Conservation (phyloP, 768 basidiomycete genomes). For the Postia placenta region DNA sequence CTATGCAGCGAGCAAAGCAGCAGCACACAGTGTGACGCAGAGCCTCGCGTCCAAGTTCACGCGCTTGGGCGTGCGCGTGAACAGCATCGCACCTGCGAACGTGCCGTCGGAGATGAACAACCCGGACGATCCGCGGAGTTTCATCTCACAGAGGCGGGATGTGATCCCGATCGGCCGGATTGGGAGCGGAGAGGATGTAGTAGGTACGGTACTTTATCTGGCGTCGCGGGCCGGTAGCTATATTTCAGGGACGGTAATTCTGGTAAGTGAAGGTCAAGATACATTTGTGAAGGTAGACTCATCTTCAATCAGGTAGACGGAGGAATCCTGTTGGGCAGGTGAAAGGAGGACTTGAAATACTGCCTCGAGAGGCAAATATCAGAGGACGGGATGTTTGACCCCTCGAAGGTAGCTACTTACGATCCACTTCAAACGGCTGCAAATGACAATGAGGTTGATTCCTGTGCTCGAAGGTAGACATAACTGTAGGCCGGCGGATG, state of each 20-base stretch:
- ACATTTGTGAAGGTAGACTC: too few relatives aligned
- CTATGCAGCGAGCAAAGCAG: slow-evolving; percentile 14
- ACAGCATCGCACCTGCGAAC: slow-evolving; percentile 13
- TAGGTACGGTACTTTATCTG: slow-evolving; percentile 12
- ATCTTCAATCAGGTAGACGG: too few relatives aligned
- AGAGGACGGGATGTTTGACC: too few relatives aligned
- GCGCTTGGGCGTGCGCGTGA: slow-evolving; percentile 14
- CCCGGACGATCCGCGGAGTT: slow-evolving; percentile 11
- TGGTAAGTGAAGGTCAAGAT: too few relatives aligned
- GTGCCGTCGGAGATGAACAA: slow-evolving; percentile 14
- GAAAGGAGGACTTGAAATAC: too few relatives aligned
- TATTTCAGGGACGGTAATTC: slow-evolving; percentile 10
- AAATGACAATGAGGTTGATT: too few relatives aligned
- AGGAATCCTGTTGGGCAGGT: too few relatives aligned
- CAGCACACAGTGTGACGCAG: slow-evolving; percentile 11
- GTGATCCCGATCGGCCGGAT: slow-evolving; percentile 10
- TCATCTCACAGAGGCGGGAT: slow-evolving; percentile 7
- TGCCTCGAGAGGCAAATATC: too few relatives aligned
- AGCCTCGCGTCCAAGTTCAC: slow-evolving; percentile 16
- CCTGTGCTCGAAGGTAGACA: too few relatives aligned
- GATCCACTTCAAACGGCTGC: too few relatives aligned
- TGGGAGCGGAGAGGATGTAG: slow-evolving; percentile 14
- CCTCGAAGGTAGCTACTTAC: too few relatives aligned
- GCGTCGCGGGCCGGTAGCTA: slow-evolving; percentile 11
- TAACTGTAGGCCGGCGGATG: too few relatives aligned